phyloP scores from a whole-genome alignment of 2,329 filamentous ascomycete species.

The Beauveria sp. region DNA sequence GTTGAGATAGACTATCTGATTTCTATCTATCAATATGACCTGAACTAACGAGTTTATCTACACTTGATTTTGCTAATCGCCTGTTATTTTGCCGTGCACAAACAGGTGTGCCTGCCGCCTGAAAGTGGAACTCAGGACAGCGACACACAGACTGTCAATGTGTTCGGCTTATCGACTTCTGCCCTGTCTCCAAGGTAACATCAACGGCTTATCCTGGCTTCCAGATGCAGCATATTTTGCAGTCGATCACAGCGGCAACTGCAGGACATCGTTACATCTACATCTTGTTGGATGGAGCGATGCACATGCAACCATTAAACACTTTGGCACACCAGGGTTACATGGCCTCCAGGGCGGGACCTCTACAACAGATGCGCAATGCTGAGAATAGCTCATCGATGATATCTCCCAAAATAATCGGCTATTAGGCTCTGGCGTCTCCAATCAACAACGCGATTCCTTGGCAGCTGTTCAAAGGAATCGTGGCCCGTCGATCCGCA shows the following conservation, averaged over 20 bases:
- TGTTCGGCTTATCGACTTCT: not conserved
- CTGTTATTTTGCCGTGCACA: too few species aligned
- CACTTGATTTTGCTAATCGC: too few species aligned
- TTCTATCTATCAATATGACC: too few species aligned
- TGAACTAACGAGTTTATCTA: too few species aligned
- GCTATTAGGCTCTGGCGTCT: too few species aligned
- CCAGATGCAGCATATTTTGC: not conserved
- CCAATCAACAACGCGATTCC: not conserved
- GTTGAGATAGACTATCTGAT: too few species aligned
- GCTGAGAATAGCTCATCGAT: not conserved
- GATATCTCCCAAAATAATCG: not conserved
- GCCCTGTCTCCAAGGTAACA: slow-evolving; percentile 8
- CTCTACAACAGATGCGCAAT: not conserved
- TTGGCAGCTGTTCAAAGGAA: not conserved
- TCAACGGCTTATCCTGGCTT: not conserved
- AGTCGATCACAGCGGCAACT: not conserved
- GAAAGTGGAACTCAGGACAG: not conserved
- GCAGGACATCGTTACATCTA: not conserved
- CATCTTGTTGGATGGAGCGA: not conserved
- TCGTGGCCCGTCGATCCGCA: not conserved
- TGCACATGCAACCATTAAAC: not conserved
- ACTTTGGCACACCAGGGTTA: not conserved
- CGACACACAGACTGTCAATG: too few species aligned
- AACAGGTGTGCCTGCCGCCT: too few species aligned
- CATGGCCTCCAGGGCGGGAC: not conserved